Conservation (phyloP, 1,284 basidiomycete species). For the Ganoderma leucocontextum region DNA sequence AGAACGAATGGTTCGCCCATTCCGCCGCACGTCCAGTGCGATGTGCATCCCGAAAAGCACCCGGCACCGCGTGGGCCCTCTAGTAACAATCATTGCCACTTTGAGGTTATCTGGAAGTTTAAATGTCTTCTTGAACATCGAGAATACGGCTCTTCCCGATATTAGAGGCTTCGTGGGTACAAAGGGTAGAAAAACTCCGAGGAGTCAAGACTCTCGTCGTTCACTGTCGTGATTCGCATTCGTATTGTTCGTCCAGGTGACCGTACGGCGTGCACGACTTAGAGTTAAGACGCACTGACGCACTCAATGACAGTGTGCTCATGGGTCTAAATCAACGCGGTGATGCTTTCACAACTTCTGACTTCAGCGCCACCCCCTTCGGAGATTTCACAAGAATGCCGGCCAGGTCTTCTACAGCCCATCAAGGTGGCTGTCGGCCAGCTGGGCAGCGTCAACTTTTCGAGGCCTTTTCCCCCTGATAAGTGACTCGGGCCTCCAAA, state of each 20-base stretch:
- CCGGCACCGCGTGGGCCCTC: neutral
- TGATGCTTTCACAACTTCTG: neutral
- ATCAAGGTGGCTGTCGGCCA: neutral
- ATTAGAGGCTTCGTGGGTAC: slow-evolving; percentile 16
- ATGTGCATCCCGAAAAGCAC: neutral
- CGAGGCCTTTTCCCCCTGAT: neutral
- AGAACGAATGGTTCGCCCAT: slow-evolving; percentile 25
- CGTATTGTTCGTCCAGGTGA: slow-evolving; percentile 14
- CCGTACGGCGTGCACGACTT: slow-evolving; percentile 2
- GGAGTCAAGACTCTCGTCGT: neutral
- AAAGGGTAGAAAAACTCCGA: slow-evolving; percentile 11
- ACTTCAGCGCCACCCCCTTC: neutral
- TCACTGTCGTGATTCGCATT: slow-evolving; percentile 1
- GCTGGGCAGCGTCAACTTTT: neutral
- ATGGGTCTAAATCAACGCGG: neutral
- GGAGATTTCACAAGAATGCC: slow-evolving; percentile 4
- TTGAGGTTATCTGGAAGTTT: slow-evolving; percentile 11
- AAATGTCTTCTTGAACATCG: neutral
- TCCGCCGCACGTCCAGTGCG: slow-evolving; percentile 9
- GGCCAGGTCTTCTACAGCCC: neutral
- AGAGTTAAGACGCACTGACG: neutral
- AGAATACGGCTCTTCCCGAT: slow-evolving; percentile 12
- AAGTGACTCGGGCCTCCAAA: neutral
- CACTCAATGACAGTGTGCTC: neutral
- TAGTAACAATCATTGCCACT: neutral